Conservation (phyloP, 1,284 basidiomycete genomes). For the Anthracocystis setariae region DNA sequence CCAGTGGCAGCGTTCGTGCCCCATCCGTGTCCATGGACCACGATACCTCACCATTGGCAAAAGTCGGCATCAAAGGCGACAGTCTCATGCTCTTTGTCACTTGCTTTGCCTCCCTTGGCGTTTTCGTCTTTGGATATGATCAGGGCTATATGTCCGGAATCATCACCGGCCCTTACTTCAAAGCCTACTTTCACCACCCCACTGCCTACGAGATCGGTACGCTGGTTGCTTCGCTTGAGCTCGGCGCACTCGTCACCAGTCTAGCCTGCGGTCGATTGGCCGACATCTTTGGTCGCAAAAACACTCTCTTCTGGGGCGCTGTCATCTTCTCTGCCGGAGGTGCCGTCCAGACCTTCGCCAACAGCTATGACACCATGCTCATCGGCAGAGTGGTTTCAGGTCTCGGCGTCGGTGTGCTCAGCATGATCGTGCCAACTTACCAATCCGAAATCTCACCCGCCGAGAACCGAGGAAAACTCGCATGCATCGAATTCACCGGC, state of each 20-base stretch:
- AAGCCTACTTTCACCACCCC: slow-evolving; percentile 74
- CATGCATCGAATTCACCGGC: slow-evolving; percentile 94
- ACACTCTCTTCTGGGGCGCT: slow-evolving; percentile 87
- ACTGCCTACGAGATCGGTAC: slow-evolving; percentile 75
- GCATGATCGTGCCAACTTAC: slow-evolving; percentile 94
- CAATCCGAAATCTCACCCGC: slow-evolving; percentile 96
- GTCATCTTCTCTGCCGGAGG: slow-evolving; percentile 88
- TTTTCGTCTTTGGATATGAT: slow-evolving; percentile 78
- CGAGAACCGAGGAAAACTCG: slow-evolving; percentile 75
- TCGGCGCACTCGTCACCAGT: slow-evolving; percentile 84
- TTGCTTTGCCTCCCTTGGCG: slow-evolving; percentile 84
- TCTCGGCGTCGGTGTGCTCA: slow-evolving; percentile 88
- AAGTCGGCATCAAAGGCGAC: slow-evolving; percentile 60
- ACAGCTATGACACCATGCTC: slow-evolving; percentile 86
- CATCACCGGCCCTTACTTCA: slow-evolving; percentile 92
- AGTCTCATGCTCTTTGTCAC: slow-evolving; percentile 69
- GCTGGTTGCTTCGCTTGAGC: slow-evolving; percentile 81
- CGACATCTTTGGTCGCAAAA: slow-evolving; percentile 85
- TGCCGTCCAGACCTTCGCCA: slow-evolving; percentile 85
- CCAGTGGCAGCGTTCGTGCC: slow-evolving; percentile 34
- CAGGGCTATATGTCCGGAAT: slow-evolving; percentile 73
- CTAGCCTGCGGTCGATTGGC: slow-evolving; percentile 87
- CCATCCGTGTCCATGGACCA: slow-evolving; percentile 38
- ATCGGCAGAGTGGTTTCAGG: slow-evolving; percentile 87
- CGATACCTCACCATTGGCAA: slow-evolving; percentile 54